Evolutionary conservation across 148 eudicot species (phyloP).

Genomic region (Rhododendron henanense): DNA sequence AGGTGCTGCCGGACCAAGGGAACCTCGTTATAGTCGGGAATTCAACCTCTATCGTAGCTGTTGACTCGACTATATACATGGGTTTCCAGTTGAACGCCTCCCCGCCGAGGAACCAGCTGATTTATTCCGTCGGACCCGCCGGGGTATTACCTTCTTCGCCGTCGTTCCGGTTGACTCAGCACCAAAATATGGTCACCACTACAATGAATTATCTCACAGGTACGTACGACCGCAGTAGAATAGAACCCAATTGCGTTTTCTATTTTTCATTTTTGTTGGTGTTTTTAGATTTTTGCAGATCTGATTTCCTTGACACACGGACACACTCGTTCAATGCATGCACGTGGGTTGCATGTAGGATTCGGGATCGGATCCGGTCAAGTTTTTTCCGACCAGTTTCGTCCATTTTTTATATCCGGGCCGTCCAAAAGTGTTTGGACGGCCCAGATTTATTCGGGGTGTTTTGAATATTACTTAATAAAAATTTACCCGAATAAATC

Average conservation of each 20-base stretch:
- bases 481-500: too few relatives aligned
- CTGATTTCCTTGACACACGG: too few relatives aligned
- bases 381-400: too few relatives aligned
- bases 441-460: accelerated
- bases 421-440: too few relatives aligned
- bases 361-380: too few relatives aligned
- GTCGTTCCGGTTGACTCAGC: constrained; percentile 34
- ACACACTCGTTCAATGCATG: too few relatives aligned
- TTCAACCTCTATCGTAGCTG: constrained; percentile 17
- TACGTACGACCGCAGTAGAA: constrained; percentile 7
- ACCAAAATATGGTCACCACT: constrained; percentile 33
- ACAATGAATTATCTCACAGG: constrained; percentile 63
- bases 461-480: too few relatives aligned
- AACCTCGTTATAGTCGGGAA: constrained; percentile 36
- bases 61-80: constrained; percentile 37
- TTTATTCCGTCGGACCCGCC: constrained; percentile 59
- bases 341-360: too few relatives aligned
- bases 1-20: constrained; percentile 47
- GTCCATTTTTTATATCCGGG: too few relatives aligned
- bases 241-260: too few relatives aligned
- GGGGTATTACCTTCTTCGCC: constrained; percentile 25
- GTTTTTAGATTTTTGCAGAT: too few relatives aligned
- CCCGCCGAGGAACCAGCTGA: constrained; percentile 28
- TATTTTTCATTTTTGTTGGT: too few relatives aligned
- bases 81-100: constrained; percentile 55